A percentile compares a stretch with the other conserved stretches of the same genome.
These are phyloP conservation scores for Moesziomyces sp. DNA, from an alignment of 1,284 basidiomycete species.

Conservation along the genomic window DNA sequence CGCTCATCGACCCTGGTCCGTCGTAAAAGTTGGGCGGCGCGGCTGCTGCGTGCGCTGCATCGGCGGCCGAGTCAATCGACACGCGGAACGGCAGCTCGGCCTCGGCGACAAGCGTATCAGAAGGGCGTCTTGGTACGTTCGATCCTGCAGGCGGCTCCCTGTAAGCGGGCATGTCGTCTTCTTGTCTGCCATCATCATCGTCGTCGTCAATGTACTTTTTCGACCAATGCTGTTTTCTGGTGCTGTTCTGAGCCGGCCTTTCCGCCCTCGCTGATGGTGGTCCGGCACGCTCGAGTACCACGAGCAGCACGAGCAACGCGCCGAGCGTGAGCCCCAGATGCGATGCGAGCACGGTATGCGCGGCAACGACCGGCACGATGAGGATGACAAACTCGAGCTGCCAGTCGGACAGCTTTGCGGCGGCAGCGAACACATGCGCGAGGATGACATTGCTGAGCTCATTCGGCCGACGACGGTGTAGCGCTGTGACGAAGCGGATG, in stretches of 20 bases:
- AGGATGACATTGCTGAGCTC: slow-evolving; percentile 2
- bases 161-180: background rate
- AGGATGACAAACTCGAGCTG: slow-evolving; percentile 76
- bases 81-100: slow-evolving; percentile 48
- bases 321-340: slow-evolving; percentile 74
- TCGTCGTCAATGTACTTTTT: slow-evolving; percentile 45
- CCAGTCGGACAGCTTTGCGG: slow-evolving; percentile 23
- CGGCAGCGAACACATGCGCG: background rate
- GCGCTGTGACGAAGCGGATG: slow-evolving; percentile 18
- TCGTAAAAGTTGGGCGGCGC: slow-evolving; percentile 44
- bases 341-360: slow-evolving; percentile 79
- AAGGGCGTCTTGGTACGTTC: too few species aligned
- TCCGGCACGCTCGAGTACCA: slow-evolving; percentile 1
- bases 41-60: slow-evolving; percentile 49
- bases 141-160: too few species aligned
- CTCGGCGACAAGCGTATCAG: background rate
- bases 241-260: background rate
- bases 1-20: slow-evolving; percentile 17
- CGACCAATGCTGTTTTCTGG: slow-evolving; percentile 46
- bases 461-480: background rate
- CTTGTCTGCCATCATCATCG: slow-evolving; percentile 25
- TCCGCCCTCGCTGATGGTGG: slow-evolving; percentile 2
- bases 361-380: slow-evolving; percentile 80
- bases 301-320: slow-evolving; percentile 56
- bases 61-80: slow-evolving; percentile 55